Base-by-base conservation (phyloP, 169 alveolate species). In the Pseudocohnilembus persalinus region DNA sequence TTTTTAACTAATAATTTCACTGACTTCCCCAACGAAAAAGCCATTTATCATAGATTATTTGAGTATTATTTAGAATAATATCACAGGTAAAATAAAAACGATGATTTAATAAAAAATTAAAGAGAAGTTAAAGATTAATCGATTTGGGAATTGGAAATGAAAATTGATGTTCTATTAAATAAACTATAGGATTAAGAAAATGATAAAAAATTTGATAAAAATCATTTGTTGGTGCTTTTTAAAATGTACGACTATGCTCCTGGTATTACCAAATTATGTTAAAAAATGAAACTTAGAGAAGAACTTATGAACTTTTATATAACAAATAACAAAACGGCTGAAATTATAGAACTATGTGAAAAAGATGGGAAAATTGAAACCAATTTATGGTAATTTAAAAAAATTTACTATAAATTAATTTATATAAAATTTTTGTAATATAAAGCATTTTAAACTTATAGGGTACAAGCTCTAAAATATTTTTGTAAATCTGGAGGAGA, bases 221-320 rank as follows among this genome's bases (percentile, higher is more conserved):
- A 93, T 79, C 93, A 93, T 76, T 92, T 92, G 28, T 87, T 93
- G 0, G 92, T 91, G 63, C 84, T 93, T 25, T 93, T 93, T 76
- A 81, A 92, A 79, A 91, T 93, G 88, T 92, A 91, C 79, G 86
- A 89, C 64, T 93, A 85, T 76, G 33, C 83, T 24, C 94, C 92
- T 73, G 97, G 97, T 28, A 88, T 91, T 20, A 77, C 88, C 27
- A 83, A 87, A 6, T 64, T 92, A 29, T 90, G 90, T 26, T 87
- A 91, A 65, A 77, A 89, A 30, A 77, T 93, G 83, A 81, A 90
- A 27, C 79, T 88, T 84, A 85, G 88, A 78, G 90, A 93, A 81
- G 97, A 93, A 82, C 83, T 93, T 27, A 85, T 93, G 72, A 87
- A 83, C 68, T 90, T 85, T 34, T 93, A 93, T 72, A 91, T 91